Conservation (phyloP, 768 basidiomycete genomes). For the Gautieria morchelliformis region DNA sequence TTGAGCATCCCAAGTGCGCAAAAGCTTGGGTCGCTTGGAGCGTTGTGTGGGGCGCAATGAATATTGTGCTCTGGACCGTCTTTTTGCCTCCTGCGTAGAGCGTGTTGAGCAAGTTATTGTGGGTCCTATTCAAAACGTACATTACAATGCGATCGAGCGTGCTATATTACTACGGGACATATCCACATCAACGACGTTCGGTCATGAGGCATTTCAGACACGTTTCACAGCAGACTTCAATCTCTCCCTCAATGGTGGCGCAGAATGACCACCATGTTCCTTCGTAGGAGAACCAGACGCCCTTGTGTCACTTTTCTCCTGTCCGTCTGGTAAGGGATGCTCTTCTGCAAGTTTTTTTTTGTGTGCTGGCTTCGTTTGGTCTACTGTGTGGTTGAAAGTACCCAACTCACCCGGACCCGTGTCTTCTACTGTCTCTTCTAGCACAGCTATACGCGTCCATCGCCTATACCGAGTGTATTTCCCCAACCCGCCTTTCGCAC, state of each 20-base stretch:
- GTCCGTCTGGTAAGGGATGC: not conserved
- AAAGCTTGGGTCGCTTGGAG: conserved; percentile 68
- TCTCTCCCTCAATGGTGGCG: not conserved
- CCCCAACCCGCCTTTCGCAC: conserved; percentile 73
- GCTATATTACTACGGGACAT: not conserved
- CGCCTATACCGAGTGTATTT: conserved; percentile 85
- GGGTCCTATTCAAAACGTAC: not conserved
- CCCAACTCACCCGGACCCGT: conserved; percentile 9
- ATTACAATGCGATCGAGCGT: not conserved
- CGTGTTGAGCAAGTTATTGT: not conserved
- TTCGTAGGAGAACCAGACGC: not conserved
- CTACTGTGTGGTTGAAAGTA: not conserved
- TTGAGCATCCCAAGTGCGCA: conserved; percentile 28
- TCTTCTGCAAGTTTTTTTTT: not conserved
- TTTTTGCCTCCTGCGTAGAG: conserved; percentile 85
- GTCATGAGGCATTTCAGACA: not conserved
- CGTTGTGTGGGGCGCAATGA: conserved; percentile 62
- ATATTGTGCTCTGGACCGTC: conserved; percentile 67
- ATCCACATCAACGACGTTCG: not conserved
- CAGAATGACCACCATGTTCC: not conserved
- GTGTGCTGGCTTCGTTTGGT: not conserved
- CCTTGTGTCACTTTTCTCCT: not conserved
- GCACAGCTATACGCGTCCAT: conserved; percentile 78
- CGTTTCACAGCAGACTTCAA: conserved; percentile 1
- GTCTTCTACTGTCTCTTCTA: conserved; percentile 61